A percentile compares a stretch with the other conserved stretches of the same genome.
phyloP scores from a whole-genome alignment of 2,329 filamentous ascomycete species.

The Fusarium albosuccineum region DNA sequence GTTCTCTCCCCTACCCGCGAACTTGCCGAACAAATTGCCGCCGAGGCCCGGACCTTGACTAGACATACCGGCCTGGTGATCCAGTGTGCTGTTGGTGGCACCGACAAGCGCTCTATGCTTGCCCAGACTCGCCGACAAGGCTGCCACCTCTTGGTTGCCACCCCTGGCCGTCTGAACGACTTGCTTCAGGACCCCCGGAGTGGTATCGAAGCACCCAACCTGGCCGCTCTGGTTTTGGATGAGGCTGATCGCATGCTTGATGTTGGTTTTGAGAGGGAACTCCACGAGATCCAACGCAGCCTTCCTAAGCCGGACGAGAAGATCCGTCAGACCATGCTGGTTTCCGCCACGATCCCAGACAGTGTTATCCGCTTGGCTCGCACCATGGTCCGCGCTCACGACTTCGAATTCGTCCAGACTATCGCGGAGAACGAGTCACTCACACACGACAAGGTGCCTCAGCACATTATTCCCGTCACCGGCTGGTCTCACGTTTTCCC shows the following conservation, averaged over 20 bases:
- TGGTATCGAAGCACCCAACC: slow-evolving; percentile 78
- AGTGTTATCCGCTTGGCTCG: slow-evolving; percentile 86
- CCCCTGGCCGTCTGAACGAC: slow-evolving; percentile 89
- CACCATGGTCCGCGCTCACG: slow-evolving; percentile 78
- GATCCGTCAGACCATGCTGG: slow-evolving; percentile 90
- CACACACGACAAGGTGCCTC: slow-evolving; percentile 87
- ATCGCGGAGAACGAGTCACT: slow-evolving; percentile 83
- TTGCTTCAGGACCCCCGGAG: slow-evolving; percentile 75
- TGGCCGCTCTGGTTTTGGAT: slow-evolving; percentile 94
- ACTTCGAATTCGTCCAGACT: slow-evolving; percentile 93
- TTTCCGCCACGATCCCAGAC: slow-evolving; percentile 91
- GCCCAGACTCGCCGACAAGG: slow-evolving; percentile 76
- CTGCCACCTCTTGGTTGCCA: slow-evolving; percentile 91
- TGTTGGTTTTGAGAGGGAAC: slow-evolving; percentile 82
- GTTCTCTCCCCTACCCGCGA: slow-evolving; percentile 85
- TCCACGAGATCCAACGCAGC: slow-evolving; percentile 69
- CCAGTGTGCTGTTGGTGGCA: slow-evolving; percentile 91
- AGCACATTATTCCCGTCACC: slow-evolving; percentile 76
- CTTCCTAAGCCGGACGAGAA: slow-evolving; percentile 75
- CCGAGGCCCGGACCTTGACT: slow-evolving; percentile 79
- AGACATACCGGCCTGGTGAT: slow-evolving; percentile 74
- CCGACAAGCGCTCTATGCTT: slow-evolving; percentile 79
- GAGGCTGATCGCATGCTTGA: slow-evolving; percentile 99
- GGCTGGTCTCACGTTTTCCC: slow-evolving; percentile 84
- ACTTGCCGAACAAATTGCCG: slow-evolving; percentile 83